A percentile compares a stretch with the other conserved stretches of the same genome.
Evolutionary conservation across 148 eudicot genomes (phyloP).

Genomic region (Amaranthus palmeri): DNA sequence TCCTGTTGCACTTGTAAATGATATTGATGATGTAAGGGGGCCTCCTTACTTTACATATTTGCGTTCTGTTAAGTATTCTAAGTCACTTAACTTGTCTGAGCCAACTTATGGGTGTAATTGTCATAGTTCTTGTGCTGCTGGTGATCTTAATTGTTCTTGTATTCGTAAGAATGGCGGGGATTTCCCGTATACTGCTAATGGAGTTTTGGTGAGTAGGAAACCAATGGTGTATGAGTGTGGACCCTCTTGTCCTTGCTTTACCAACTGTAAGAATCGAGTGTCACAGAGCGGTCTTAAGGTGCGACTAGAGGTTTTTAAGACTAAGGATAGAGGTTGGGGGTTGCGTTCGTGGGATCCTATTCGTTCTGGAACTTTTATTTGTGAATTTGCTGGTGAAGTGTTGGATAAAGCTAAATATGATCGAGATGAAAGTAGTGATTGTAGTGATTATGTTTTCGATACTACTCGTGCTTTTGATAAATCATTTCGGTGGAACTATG

Average conservation of each 20-base stretch:
- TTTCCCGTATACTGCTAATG: constrained; percentile 51
- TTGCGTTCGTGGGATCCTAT: constrained; percentile 82
- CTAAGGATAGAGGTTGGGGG: constrained; percentile 84
- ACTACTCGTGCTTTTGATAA: constrained; percentile 55
- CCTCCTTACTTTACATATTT: constrained; percentile 79
- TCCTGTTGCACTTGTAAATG: constrained; percentile 79
- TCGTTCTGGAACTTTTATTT: constrained; percentile 62
- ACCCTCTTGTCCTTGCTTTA: constrained; percentile 55
- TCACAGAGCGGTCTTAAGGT: constrained; percentile 63
- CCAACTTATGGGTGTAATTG: constrained; percentile 57
- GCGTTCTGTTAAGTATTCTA: constrained; percentile 47
- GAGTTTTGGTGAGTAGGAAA: constrained; percentile 52
- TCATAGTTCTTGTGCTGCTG: constrained; percentile 62
- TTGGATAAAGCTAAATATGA: constrained; percentile 45
- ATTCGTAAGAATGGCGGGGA: constrained; percentile 61
- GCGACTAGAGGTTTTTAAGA: constrained; percentile 79
- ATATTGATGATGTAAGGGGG: constrained; percentile 77
- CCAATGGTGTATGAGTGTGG: constrained; percentile 76
- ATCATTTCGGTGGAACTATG: constrained; percentile 42
- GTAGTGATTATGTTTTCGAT: constrained; percentile 63
- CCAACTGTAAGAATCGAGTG: constrained; percentile 67
- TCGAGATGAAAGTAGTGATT: constrained; percentile 40
- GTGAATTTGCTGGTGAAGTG: constrained; percentile 80
- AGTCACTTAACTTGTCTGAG: constrained; percentile 41
- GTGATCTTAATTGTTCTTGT: constrained; percentile 69